Base-by-base conservation (phyloP, 164 flowering plant species). In the Piper longum region DNA sequence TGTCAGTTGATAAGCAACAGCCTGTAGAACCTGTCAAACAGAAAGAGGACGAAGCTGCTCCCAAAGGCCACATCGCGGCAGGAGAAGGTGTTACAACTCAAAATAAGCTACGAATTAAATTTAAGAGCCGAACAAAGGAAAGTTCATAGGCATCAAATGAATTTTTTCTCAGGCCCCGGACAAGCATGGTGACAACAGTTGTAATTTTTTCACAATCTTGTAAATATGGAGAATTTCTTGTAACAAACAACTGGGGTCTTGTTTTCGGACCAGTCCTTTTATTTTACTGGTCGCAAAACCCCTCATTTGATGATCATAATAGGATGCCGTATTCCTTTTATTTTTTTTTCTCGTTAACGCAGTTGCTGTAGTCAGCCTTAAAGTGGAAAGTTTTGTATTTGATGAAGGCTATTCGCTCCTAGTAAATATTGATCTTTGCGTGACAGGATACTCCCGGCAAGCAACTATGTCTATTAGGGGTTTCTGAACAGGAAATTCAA, bases 21-120 rank as follows among this genome's bases (percentile, higher is more conserved):
- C 9, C 41, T 41, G n/a, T 39, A 3, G 48, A 16, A 48, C 41
- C 26, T 16, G 52, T 4, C 12, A 36, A 26, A 41, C 26, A 40
- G 7, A 64, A 56, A 44, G 61, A 3, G 9, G 41, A 1, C 4
- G 41, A 60, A 41, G 52, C 4, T n/a, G 16, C 44, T 9, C 41
- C 17, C 2, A 45, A 54, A 44, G 41, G 17, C 0, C 77, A 54
- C 71, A 64, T 66, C n/a, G 83, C 71, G 57, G 73, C 67, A 59
- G 39, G 16, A 2, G 58, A 69, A 52, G 71, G 67, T n/a, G 43
- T 58, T 40, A 14, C 63, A 8, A 56, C 60, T 19, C 71, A 58
- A 19, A 65, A 41, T 57, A 65, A 69, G 45, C 56, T 69, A 16
- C 44, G 71, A 60, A 63, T 69, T 19, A 64, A 69, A 51, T 59